Conservation (phyloP, 2,329 filamentous ascomycete species). For the Diaporthe sp. region DNA sequence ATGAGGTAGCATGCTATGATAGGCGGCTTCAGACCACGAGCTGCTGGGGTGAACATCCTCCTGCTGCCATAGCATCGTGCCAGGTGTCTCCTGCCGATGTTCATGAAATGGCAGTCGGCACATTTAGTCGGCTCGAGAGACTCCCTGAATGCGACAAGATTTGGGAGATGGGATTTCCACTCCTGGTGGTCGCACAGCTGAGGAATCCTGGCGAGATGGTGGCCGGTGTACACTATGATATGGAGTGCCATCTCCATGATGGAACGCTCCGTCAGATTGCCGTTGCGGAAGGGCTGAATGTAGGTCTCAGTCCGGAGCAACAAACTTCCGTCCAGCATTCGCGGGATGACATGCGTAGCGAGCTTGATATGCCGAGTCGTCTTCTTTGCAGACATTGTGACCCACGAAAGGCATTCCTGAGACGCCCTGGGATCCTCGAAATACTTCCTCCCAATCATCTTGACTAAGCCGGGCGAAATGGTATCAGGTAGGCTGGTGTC, state of each 20-base stretch:
- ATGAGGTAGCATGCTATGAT: background rate
- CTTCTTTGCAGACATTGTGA: background rate
- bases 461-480: background rate
- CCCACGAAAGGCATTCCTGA: constrained; percentile 14
- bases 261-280: background rate
- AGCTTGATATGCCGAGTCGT: constrained; percentile 19
- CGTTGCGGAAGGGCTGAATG: background rate
- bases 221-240: no score
- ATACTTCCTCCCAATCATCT: constrained; percentile 20
- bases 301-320: constrained; percentile 13
- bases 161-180: background rate
- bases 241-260: background rate
- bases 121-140: background rate
- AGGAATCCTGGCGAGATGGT: background rate
- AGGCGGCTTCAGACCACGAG: background rate
- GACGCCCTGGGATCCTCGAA: background rate
- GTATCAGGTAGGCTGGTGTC: background rate
- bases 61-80: background rate
- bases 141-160: background rate
- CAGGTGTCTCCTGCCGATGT: rapidly evolving
- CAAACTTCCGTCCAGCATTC: constrained; percentile 14
- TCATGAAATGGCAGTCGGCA: rapidly evolving
- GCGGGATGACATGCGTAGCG: background rate
- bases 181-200: background rate
- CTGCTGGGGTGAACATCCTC: background rate